phyloP scores from a whole-genome alignment of 106 monocot genomes.

The Dioscorea zingiberensis region DNA sequence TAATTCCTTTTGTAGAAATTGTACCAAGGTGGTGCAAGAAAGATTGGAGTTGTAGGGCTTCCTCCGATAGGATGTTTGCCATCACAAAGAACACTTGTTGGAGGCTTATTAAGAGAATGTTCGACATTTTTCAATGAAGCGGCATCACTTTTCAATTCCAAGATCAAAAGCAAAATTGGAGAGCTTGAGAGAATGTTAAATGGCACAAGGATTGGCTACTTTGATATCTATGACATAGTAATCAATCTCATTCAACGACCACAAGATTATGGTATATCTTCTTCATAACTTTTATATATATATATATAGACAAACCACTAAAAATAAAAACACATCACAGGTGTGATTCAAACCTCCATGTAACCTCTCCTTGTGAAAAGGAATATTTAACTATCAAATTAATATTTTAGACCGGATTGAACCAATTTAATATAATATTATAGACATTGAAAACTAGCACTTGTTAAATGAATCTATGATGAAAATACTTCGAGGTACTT shows the following conservation, averaged over 20 bases:
- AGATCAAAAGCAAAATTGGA: not conserved
- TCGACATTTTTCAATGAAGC: not conserved
- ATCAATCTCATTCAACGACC: not conserved
- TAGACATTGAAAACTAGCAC: too few relatives aligned
- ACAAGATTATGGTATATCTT: not conserved
- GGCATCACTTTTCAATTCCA: not conserved
- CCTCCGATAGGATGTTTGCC: too few relatives aligned
- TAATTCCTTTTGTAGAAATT: slow-evolving; percentile 8
- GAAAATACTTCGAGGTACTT: too few relatives aligned
- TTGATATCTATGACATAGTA: not conserved
- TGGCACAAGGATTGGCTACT: not conserved
- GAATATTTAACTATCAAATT: too few relatives aligned
- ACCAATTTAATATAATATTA: too few relatives aligned
- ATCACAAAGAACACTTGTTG: slow-evolving; percentile 27
- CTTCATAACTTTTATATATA: too few relatives aligned
- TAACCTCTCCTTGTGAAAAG: too few relatives aligned
- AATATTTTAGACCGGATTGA: too few relatives aligned
- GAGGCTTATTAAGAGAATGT: not conserved
- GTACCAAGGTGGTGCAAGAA: slow-evolving; percentile 20
- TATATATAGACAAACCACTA: too few relatives aligned
- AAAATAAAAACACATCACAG: too few relatives aligned
- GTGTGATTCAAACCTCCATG: too few relatives aligned
- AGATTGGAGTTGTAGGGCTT: slow-evolving; percentile 32
- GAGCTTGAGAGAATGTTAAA: not conserved
- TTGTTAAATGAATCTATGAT: too few relatives aligned